Evolutionary conservation across 192 early-diverging fungal species (phyloP).

Genomic region (Chytriomyces sp.): DNA sequence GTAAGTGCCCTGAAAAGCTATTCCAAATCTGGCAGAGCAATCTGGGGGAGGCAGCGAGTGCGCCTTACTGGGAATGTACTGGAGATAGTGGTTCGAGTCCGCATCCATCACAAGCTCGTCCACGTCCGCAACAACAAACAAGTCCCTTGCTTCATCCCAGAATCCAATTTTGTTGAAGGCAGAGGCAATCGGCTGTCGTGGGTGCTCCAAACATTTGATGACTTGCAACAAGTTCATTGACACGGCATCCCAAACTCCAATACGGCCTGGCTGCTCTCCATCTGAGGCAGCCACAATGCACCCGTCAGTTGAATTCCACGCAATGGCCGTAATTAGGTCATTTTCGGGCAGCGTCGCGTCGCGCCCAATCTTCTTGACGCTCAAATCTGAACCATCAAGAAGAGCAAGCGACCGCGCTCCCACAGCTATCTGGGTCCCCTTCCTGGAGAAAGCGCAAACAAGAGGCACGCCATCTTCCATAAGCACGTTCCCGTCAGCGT

Average conservation of each 20-base stretch:
- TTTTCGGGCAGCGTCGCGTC: conserved; percentile 27
- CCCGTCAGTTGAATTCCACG: conserved; percentile 31
- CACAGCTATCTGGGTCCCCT: conserved; percentile 17
- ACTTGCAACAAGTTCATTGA: conserved; percentile 29
- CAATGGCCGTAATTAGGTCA: conserved; percentile 30
- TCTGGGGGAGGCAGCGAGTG: conserved; percentile 33
- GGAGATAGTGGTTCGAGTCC: conserved; percentile 21
- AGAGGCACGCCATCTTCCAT: conserved; percentile 25
- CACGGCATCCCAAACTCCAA: conserved; percentile 31
- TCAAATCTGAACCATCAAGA: conserved; percentile 21
- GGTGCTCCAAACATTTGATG: conserved; percentile 6
- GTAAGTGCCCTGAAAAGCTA: conserved; percentile 19
- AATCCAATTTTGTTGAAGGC: conserved; percentile 23
- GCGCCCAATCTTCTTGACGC: conserved; percentile 9
- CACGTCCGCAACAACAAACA: conserved; percentile 25
- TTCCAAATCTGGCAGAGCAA: conserved; percentile 21
- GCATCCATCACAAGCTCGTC: conserved; percentile 32
- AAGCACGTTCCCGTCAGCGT: background rate
- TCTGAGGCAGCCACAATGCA: conserved; percentile 35
- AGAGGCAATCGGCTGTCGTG: conserved; percentile 27
- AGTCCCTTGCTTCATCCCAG: conserved; percentile 31
- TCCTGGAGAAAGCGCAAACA: conserved; percentile 11
- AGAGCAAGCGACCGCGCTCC: conserved; percentile 20
- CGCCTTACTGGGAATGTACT: conserved; percentile 36
- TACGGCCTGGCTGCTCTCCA: conserved; percentile 29